Base-by-base conservation (phyloP, 495 filamentous ascomycete species). In the Penicillium robsamsonii region DNA sequence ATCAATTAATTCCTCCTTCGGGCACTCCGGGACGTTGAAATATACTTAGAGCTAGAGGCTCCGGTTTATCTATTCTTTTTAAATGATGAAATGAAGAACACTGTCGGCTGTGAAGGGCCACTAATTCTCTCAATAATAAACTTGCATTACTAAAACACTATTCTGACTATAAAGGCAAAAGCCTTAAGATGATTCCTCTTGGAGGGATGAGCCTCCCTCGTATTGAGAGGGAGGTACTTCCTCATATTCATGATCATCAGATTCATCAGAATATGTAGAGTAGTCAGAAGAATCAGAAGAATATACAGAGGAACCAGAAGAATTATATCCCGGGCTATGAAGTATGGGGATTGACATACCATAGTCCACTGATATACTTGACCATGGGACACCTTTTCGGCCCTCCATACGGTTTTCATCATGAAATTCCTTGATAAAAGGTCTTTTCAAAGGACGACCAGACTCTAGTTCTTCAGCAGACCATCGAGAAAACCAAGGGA, bases 401-500 rank as follows among this genome's bases (percentile, higher is more conserved):
- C 45, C 45, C 8, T 7, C 8, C 30, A 3, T n/a, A 12, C 17
- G 15, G 9, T 20, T 30, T 6, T 20, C 11, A 18, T 47, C 17
- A 17, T 30, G 37, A 12, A 55, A 59, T 7, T 45, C 41, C 11
- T 47, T 24, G 6, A 54, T 48, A 13, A 51, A 48, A 7, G 61
- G 64, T 20, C 64, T 52, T 33, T 54, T 51, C 10, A 43, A 42
- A 30, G 38, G 37, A 11, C 50, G 50, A 20, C 43, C 49, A 61
- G 35, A 61, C 17, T 24, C 50, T 35, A 46, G 47, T 55, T 52
- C 50, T 38, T 47, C 53, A 35, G 48, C 35, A 5, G 31, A 30
- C 66, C 61, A 69, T n/a, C 60, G 59, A 4, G 46, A 40, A 38
- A 68, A 68, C 65, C 69, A 72, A 20, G 61, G 54, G 29, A 58